Evolutionary conservation across 352 stramenopile species (phyloP), one percentile per base, ranked within the genome.

Genomic region (Achlya hypogyna): DNA sequence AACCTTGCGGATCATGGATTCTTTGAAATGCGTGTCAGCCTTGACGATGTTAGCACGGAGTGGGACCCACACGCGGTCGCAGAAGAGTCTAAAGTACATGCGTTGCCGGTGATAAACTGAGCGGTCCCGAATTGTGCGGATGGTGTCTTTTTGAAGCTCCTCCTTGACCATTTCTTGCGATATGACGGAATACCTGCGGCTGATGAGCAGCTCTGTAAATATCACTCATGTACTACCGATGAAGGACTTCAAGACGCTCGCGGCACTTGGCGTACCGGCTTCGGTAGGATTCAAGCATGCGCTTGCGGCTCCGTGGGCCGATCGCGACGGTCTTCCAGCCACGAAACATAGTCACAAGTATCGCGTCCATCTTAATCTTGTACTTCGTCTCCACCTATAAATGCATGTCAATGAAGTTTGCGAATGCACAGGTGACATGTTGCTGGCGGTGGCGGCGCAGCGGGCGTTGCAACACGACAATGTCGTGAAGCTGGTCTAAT

Each of bases 61-160:
- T 0, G 83, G 81, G 4, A 76, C 2, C 42, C 78, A 84, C 20
- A 86, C 67, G 6, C 75, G 20, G 23, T 74, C 58, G 4, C 77
- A 56, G 10, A 89, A 27, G 6, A 88, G n/a, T 14, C 68, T 65
- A 59, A 88, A 89, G 69, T 75, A 81, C 72, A 77, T 88, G 60
- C 73, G 72, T 51, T 73, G 71, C 42, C 78, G 73, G 43, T 75
- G 75, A 23, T 51, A 43, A 9, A 70, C 49, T 49, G 83, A 73
- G 3, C 60, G 53, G 2, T 65, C 51, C 10, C 80, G 78, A 40
- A 88, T 78, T 27, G 71, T 51, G 4, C 83, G 81, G 56, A 90
- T 87, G 62, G 88, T 89, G 23, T 86, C 83, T 65, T 88, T 89
- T 45, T 88, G 71, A 49, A 90, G 85, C 69, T 92, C 81, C 32